A percentile compares a stretch with the other conserved stretches of the same genome.
Conservation (phyloP, 768 basidiomycete species). For the Daedaleopsis nitida region DNA sequence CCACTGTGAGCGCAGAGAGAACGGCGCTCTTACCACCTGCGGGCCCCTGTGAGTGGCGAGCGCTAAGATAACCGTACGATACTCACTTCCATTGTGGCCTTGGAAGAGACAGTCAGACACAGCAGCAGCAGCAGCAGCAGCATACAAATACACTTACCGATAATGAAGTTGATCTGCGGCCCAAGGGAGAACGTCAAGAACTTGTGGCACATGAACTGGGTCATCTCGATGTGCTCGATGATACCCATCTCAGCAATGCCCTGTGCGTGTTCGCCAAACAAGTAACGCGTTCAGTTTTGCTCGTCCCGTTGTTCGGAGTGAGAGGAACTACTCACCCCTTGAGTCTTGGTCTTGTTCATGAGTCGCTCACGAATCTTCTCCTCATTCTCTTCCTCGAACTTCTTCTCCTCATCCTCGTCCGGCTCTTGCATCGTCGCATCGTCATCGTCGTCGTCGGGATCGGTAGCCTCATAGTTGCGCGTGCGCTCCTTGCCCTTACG, state of each 20-base stretch:
- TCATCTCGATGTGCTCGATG: slow-evolving; percentile 82
- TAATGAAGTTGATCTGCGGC: slow-evolving; percentile 96
- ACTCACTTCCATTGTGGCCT: slow-evolving; percentile 92
- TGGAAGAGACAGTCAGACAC: background rate
- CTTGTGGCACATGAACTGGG: slow-evolving; percentile 96
- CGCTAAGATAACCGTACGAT: background rate
- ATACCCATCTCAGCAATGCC: slow-evolving; percentile 84
- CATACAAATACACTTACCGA: slow-evolving; percentile 53
- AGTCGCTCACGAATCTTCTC: slow-evolving; percentile 57
- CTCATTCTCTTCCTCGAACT: slow-evolving; percentile 64
- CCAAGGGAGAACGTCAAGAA: slow-evolving; percentile 84
- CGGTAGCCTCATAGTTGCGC: slow-evolving; percentile 31
- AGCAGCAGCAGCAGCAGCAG: background rate
- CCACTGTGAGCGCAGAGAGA: slow-evolving; percentile 89
- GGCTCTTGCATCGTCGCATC: slow-evolving; percentile 20
- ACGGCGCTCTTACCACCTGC: slow-evolving; percentile 95
- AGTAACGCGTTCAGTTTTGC: background rate
- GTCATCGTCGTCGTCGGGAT: slow-evolving; percentile 38
- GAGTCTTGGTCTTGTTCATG: slow-evolving; percentile 44
- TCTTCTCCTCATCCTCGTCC: slow-evolving; percentile 61
- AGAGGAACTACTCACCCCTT: slow-evolving; percentile 44
- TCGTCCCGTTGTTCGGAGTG: too few species aligned
- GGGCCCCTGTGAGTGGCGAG: background rate
- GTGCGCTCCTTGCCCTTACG: slow-evolving; percentile 29
- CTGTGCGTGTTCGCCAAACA: slow-evolving; percentile 38